phyloP scores from a whole-genome alignment of 305 asterid species.

The Fraxinus floribunda region DNA sequence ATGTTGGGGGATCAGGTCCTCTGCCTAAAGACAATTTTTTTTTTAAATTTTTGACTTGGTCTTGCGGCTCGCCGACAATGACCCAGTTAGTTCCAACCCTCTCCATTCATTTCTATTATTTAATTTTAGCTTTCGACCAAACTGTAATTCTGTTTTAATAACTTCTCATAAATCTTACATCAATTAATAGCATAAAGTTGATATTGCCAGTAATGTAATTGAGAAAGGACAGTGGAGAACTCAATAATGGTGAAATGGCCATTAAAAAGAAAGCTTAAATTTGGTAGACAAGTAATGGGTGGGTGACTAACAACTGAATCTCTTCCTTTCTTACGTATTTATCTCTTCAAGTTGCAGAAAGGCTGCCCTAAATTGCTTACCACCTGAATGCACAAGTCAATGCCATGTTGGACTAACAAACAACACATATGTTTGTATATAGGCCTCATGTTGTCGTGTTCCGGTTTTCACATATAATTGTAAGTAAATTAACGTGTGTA shows the following conservation, averaged over 20 bases:
- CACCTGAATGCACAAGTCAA: neutral
- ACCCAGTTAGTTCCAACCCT: neutral
- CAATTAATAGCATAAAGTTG: neutral
- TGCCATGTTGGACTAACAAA: neutral
- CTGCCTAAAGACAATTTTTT: neutral
- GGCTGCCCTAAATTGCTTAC: neutral
- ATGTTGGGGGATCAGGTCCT: neutral
- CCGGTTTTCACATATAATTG: neutral
- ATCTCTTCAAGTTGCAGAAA: neutral
- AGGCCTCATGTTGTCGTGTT: neutral
- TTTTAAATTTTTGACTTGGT: neutral
- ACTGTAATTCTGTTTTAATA: neutral
- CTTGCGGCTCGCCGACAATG: neutral
- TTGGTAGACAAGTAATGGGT: neutral
- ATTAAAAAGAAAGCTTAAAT: neutral
- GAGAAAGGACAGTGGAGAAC: neutral
- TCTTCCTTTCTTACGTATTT: neutral
- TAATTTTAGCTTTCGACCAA: neutral
- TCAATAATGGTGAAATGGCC: neutral
- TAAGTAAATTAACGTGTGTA: neutral
- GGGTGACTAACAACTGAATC: neutral
- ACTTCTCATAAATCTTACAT: neutral
- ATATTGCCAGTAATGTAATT: neutral
- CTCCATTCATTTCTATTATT: neutral
- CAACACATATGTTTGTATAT: neutral